A percentile compares a stretch with the other conserved stretches of the same genome.
These are phyloP conservation scores for Lichtheimia corymbifera DNA, from an alignment of 371 early-diverging fungal genomes.

Conservation along the genomic window DNA sequence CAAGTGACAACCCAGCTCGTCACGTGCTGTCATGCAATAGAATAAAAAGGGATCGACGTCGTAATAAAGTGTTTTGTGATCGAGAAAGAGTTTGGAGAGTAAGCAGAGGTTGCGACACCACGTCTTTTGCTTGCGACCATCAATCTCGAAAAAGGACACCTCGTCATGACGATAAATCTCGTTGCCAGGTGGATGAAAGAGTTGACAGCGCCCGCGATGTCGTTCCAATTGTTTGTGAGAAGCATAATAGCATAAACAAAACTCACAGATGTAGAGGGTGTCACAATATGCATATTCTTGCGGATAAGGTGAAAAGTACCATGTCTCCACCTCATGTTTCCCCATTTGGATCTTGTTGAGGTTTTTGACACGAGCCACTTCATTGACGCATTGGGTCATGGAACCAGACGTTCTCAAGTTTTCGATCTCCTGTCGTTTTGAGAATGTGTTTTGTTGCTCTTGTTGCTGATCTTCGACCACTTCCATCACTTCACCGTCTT, in stretches of 20 bases:
- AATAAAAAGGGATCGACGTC: constrained; percentile 99
- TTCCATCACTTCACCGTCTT: constrained; percentile 34
- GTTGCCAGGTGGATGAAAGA: constrained; percentile 95
- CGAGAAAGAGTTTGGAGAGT: constrained; percentile 95
- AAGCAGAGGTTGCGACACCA: constrained; percentile 98
- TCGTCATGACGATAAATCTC: constrained; percentile 92
- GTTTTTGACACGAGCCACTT: constrained; percentile 93
- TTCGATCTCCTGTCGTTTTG: constrained; percentile 92
- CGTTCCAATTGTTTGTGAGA: constrained; percentile 64
- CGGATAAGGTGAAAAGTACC: constrained; percentile 98
- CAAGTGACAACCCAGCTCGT: constrained; percentile 84
- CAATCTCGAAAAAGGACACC: constrained; percentile 88
- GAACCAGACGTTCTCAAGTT: constrained; percentile 88
- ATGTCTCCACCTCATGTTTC: constrained; percentile 91
- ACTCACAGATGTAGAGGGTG: constrained; percentile 91
- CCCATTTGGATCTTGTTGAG: constrained; percentile 94
- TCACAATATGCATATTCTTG: constrained; percentile 74
- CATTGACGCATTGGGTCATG: constrained; percentile 93
- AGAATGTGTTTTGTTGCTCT: constrained; percentile 32
- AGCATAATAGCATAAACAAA: constrained; percentile 85
- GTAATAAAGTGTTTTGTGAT: constrained; percentile 99
- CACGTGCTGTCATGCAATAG: constrained; percentile 86
- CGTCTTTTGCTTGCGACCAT: constrained; percentile 86
- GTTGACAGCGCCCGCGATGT: constrained; percentile 79
- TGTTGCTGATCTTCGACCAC: constrained; percentile 15